Conservation (phyloP, 176 grass and related monocot species). For the Lolium perenne region DNA sequence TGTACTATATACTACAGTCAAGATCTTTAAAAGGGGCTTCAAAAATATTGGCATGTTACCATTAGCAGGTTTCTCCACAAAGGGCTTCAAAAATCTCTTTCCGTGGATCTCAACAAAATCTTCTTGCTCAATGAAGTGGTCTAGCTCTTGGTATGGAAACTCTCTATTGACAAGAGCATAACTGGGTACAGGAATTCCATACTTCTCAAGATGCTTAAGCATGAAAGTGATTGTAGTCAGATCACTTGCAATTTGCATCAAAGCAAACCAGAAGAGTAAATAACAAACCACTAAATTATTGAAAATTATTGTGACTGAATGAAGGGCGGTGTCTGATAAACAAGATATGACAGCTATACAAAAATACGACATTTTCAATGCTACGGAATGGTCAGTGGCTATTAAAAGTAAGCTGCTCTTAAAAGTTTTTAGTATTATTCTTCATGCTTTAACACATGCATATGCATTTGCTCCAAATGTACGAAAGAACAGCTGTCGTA, state of each 20-base stretch:
- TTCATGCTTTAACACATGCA: not conserved
- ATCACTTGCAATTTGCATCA: slow-evolving; percentile 32
- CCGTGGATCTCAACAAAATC: slow-evolving; percentile 96
- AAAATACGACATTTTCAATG: slow-evolving; percentile 1
- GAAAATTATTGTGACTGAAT: not conserved
- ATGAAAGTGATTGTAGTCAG: slow-evolving; percentile 45
- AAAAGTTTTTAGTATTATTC: not conserved
- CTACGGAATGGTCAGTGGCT: not conserved
- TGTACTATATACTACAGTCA: slow-evolving; percentile 19
- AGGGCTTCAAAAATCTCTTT: slow-evolving; percentile 89
- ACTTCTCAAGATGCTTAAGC: slow-evolving; percentile 78
- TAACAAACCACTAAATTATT: not conserved
- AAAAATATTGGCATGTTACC: slow-evolving; percentile 57
- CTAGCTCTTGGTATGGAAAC: slow-evolving; percentile 92
- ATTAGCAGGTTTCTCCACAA: slow-evolving; percentile 98
- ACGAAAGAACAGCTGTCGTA: not conserved
- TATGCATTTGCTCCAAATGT: not conserved
- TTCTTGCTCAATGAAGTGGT: slow-evolving; percentile 96
- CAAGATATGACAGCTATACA: not conserved
- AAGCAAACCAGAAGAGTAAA: not conserved
- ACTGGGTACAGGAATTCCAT: slow-evolving; percentile 87
- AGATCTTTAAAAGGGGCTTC: not conserved
- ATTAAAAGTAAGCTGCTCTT: slow-evolving; percentile 20
- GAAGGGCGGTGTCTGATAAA: slow-evolving; percentile 14
- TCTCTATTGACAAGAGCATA: slow-evolving; percentile 95